phyloP scores from a whole-genome alignment of 2,329 filamentous ascomycete species.

The Penicillium nordicum region DNA sequence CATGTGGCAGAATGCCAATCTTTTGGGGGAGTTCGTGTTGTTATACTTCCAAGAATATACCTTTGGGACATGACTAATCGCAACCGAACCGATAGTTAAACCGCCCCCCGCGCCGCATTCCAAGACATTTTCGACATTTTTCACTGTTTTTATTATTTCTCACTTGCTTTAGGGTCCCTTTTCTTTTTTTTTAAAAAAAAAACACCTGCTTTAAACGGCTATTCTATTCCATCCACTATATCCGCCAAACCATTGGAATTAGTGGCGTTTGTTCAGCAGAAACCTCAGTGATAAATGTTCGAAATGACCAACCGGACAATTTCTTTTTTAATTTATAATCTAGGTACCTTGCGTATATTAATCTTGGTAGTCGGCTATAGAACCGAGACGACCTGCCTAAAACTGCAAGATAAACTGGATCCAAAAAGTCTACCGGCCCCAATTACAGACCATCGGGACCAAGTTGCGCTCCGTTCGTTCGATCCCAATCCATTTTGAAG shows the following conservation, averaged over 20 bases:
- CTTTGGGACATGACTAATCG: not conserved
- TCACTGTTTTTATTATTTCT: not conserved
- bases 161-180: not conserved
- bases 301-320: no score
- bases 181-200: not conserved
- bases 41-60: conserved; percentile 1
- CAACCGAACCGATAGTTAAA: not conserved
- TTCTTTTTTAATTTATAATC: no score
- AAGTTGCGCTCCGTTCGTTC: conserved; percentile 10
- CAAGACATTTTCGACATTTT: not conserved
- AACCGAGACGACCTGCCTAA: conserved; percentile 8
- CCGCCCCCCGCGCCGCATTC: not conserved
- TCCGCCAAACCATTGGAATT: not conserved
- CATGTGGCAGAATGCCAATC: conserved; percentile 17
- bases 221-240: no score
- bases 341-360: not conserved
- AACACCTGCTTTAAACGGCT: not conserved
- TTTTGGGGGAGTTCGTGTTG: conserved; percentile 5
- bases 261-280: not conserved
- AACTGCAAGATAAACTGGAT: not conserved
- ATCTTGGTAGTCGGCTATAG: not conserved
- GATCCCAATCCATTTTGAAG: not conserved
- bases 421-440: not conserved
- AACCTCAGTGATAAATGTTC: not conserved
- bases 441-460: not conserved